phyloP scores from a whole-genome alignment of 306 rosid species.

The Corylus americana region DNA sequence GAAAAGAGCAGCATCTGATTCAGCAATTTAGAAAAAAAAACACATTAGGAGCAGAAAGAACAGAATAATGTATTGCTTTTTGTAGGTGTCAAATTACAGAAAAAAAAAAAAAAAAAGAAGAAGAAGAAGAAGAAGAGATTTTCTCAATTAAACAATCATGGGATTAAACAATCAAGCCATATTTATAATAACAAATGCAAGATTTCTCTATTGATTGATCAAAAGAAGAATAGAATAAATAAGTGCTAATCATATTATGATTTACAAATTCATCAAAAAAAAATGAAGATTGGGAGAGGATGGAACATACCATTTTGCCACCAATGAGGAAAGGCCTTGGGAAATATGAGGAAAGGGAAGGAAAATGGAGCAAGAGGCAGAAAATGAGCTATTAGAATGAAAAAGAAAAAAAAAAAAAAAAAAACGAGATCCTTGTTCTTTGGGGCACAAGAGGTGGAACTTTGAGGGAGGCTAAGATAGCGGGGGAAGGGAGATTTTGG shows the following conservation, averaged over 20 bases:
- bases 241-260: neutral
- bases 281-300: neutral
- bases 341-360: slow-evolving; percentile 39
- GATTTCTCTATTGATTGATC: neutral
- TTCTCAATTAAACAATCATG: neutral
- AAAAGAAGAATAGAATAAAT: neutral
- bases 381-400: slow-evolving; percentile 29
- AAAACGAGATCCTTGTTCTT: slow-evolving; percentile 65
- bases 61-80: no score
- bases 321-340: slow-evolving; percentile 55
- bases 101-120: neutral
- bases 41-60: no score
- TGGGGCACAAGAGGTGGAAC: slow-evolving; percentile 54
- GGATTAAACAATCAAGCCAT: neutral
- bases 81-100: no score
- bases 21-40: no score
- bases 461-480: slow-evolving; percentile 36
- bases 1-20: no score
- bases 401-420: slow-evolving; percentile 39
- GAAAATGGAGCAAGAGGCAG: slow-evolving; percentile 25
- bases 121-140: neutral
- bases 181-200: neutral
- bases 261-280: neutral
- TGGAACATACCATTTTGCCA: slow-evolving; percentile 66
- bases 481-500: neutral